Evolutionary conservation across 179 eudicot genomes (phyloP).

Genomic region (Sideroxylon spinosum): DNA sequence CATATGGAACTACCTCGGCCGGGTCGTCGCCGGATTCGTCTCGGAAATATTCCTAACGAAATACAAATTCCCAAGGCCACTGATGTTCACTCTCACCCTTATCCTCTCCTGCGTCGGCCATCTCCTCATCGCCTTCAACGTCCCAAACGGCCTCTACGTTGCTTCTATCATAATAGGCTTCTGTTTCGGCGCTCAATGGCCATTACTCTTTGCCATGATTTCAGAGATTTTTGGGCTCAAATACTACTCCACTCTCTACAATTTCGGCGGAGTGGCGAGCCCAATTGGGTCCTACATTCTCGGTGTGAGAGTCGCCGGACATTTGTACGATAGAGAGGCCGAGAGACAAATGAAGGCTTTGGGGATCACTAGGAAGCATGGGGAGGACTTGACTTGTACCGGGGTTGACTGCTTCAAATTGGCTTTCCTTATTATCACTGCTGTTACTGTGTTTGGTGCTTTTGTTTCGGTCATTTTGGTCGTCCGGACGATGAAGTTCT

Average conservation of each 20-base stretch:
- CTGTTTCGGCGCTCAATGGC: constrained; percentile 51
- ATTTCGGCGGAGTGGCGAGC: constrained; percentile 40
- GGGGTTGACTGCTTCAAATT: not conserved
- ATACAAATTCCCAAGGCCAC: constrained; percentile 32
- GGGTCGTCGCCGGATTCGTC: constrained; percentile 34
- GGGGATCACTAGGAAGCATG: not conserved
- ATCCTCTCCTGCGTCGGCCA: constrained; percentile 34
- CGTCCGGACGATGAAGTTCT: constrained; percentile 3
- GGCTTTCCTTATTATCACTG: constrained; percentile 2
- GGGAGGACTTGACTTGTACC: not conserved
- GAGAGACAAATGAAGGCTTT: not conserved
- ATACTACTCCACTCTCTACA: constrained; percentile 42
- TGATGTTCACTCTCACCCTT: constrained; percentile 27
- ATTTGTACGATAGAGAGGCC: not conserved
- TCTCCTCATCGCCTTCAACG: constrained; percentile 29
- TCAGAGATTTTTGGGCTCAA: constrained; percentile 44
- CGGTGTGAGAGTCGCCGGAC: not conserved
- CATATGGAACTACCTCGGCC: constrained; percentile 40
- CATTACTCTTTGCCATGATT: constrained; percentile 42
- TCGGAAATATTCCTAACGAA: constrained; percentile 28
- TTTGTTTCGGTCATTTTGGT: constrained; percentile 4
- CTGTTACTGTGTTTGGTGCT: not conserved
- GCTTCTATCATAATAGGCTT: constrained; percentile 41
- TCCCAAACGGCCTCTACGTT: constrained; percentile 31
- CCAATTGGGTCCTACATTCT: constrained; percentile 26